phyloP scores from a whole-genome alignment of 2,329 filamentous ascomycete species.

The Xylaria sp. region DNA sequence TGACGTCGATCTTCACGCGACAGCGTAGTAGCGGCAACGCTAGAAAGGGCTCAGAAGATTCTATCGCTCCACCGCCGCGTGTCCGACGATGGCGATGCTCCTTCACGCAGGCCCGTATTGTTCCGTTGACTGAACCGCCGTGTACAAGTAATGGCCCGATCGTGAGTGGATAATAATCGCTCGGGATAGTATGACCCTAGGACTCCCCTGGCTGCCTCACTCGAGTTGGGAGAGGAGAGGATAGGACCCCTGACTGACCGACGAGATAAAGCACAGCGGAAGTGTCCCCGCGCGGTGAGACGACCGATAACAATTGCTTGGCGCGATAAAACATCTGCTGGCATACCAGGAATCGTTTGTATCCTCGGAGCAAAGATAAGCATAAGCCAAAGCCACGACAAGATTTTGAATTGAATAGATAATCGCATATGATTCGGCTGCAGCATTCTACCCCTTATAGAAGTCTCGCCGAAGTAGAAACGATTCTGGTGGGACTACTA shows the following conservation, averaged over 20 bases:
- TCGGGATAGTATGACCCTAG: not conserved
- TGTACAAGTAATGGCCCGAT: constrained; percentile 20
- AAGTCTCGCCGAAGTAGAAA: constrained; percentile 8
- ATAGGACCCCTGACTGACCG: not conserved
- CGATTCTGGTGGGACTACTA: not conserved
- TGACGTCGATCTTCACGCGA: constrained; percentile 29
- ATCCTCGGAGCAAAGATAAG: not conserved
- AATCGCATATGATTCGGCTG: not conserved
- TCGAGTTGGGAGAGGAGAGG: not conserved
- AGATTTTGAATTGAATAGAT: not conserved
- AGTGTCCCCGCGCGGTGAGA: not conserved
- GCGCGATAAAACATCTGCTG: not conserved
- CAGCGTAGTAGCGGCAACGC: constrained; percentile 6
- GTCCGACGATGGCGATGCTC: constrained; percentile 15
- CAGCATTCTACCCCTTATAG: not conserved
- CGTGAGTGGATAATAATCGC: constrained; percentile 10
- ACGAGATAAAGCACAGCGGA: not conserved
- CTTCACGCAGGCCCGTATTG: constrained; percentile 8
- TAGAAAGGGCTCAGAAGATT: not conserved
- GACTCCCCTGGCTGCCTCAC: not conserved
- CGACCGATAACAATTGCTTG: not conserved
- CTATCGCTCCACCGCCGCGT: constrained; percentile 21
- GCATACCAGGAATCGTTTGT: not conserved
- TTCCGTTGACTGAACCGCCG: not conserved
- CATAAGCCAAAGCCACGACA: not conserved